Evolutionary conservation across 768 basidiomycete species (phyloP), one percentile per base, ranked within the genome.

Genomic region (Rubroboletus pulcherrimus): DNA sequence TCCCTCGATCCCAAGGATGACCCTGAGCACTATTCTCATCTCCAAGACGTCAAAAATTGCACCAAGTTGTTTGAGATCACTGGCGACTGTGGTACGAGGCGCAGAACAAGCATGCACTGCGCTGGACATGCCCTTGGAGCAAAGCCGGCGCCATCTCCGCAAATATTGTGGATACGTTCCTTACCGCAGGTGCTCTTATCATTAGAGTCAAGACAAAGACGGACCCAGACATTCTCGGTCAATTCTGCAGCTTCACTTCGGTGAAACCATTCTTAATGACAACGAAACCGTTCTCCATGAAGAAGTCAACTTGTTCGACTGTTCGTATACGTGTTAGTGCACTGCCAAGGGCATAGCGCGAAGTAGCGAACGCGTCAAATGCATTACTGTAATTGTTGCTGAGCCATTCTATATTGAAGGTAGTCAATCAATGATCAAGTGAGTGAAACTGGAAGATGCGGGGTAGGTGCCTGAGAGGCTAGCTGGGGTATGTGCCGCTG

Each of bases 141-240:
- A 63, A 82, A 82, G 1, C 66, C 72, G 5, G 75, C 67, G n/a
- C 82, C 77, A 42, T 62, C 65, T 55, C 78, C 43, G 21, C 21
- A 21, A 21, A 21, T 21, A 85, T 80, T 80, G 63, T 84, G 80
- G 49, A 78, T 75, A 21, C 76, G 73, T 56, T 81, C 80, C 38
- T 67, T 66, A 55, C 72, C 69, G 81, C 83, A 84, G n/a, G 81
- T 81, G 12, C 76, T 68, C 62, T 78, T 80, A 62, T 86, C 80
- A 40, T 74, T 64, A 7, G 80, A 79, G 59, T 83, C 78, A 60
- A 81, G 63, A 21, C 77, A 78, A 38, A 84, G 71, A 21, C 82
- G 75, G 49, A 74, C 59, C 80, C 81, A 85, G 24, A 85, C 66
- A 53, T 78, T 73, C 41, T 76, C 67, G 8, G 77, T 81, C 73